These are phyloP conservation scores for Closterium sp. DNA, from an alignment of 139 green algal genomes.

Conservation along the genomic window DNA sequence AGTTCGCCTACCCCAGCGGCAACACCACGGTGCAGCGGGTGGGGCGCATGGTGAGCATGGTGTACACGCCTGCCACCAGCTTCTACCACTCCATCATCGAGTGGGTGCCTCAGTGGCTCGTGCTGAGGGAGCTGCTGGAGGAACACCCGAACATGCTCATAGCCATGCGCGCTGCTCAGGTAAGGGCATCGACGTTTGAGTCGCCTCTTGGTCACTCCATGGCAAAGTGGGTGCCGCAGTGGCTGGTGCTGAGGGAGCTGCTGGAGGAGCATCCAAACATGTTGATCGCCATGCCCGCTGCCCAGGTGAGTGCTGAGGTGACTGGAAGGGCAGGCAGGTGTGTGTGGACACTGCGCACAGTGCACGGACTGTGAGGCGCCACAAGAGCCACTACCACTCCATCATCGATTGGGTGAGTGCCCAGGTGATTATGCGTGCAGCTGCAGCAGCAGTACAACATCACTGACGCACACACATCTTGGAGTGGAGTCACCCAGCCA, in stretches of 20 bases:
- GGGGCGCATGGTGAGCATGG: not conserved
- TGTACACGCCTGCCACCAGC: not conserved
- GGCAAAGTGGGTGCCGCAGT: not conserved
- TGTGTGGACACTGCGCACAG: no score
- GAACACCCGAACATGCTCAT: not conserved
- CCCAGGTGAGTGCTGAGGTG: no score
- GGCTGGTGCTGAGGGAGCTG: not conserved
- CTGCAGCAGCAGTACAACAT: not conserved
- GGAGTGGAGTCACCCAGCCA: no score
- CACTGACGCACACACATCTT: no score
- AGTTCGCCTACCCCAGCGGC: not conserved
- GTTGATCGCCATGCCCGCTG: not conserved
- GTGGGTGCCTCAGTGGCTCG: not conserved
- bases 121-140: not conserved
- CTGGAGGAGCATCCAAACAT: not conserved
- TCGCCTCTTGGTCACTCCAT: no score
- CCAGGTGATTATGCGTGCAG: no score
- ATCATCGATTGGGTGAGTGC: no score
- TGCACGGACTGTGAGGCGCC: not conserved
- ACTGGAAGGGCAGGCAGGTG: no score
- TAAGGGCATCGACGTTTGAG: no score
- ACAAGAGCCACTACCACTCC: not conserved
- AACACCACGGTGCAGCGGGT: not conserved
- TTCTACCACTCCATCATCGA: not conserved
- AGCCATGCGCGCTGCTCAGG: not conserved